Evolutionary conservation across 1,284 basidiomycete species (phyloP).

Genomic region (Ustilago xerochloae): DNA sequence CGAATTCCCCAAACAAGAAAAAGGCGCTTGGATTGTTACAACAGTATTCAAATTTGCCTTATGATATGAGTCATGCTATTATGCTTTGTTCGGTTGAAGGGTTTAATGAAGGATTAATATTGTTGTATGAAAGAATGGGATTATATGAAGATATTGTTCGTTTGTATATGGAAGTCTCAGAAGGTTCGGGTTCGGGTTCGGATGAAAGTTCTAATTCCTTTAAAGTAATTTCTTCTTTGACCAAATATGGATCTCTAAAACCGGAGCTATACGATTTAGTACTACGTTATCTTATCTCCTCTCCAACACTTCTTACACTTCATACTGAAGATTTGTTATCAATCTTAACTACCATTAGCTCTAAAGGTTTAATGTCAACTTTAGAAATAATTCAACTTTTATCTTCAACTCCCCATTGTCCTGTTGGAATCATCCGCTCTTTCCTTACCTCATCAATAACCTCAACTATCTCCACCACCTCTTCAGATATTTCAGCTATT

Average conservation of each 20-base stretch:
- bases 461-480: constrained; percentile 79
- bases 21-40: constrained; percentile 54
- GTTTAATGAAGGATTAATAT: constrained; percentile 85
- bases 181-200: constrained; percentile 65
- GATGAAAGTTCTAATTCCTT: constrained; percentile 36
- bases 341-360: constrained; percentile 81
- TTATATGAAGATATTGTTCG: constrained; percentile 96
- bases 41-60: constrained; percentile 73
- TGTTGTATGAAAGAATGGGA: constrained; percentile 90
- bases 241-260: constrained; percentile 78
- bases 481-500: constrained; percentile 83
- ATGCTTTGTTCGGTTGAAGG: constrained; percentile 86
- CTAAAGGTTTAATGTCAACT: constrained; percentile 83
- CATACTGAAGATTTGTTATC: constrained; percentile 77
- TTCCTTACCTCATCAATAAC: constrained; percentile 85
- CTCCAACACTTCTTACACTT: constrained; percentile 73
- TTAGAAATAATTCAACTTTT: constrained; percentile 88
- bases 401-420: constrained; percentile 79
- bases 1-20: constrained; percentile 60
- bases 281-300: constrained; percentile 86
- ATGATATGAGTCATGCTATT: constrained; percentile 89
- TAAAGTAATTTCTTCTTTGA: constrained; percentile 79
- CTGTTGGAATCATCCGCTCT: constrained; percentile 87
- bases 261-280: constrained; percentile 87
- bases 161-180: constrained; percentile 77